Evolutionary conservation across 2,329 filamentous ascomycete species (phyloP), one percentile per base, ranked within the genome.

Genomic region (Hypocreales sp.): DNA sequence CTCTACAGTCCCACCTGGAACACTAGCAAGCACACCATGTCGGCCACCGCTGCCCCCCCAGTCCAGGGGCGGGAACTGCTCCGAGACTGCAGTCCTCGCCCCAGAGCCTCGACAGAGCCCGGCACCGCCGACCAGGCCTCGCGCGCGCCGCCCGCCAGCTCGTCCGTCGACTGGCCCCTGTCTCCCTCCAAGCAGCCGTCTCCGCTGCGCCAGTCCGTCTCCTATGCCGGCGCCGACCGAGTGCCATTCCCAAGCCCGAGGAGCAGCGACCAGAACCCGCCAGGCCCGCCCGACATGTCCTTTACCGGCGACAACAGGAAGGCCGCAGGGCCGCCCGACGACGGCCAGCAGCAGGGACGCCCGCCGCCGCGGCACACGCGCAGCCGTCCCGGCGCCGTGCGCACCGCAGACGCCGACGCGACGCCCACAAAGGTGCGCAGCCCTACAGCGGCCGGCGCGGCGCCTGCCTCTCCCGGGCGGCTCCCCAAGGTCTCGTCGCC

Each of bases 271-370:
- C 52, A 13, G 21, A 28, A 8, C 17, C 13, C 12, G 21, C 21
- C 26, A 13, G n/a, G 6, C 11, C 11, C 19, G 18, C 19, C 23
- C 40, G 35, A 41, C 16, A 46, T 44, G 48, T 39, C 39, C 26
- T 44, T 44, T 19, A 51, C 49, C 26, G 39, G 44, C 29, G 43
- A 51, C 36, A 45, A 32, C n/a, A n/a, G n/a, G n/a, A n/a, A n/a
- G n/a, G n/a, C n/a, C n/a, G n/a, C n/a, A n/a, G n/a, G n/a, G n/a
- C n/a, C n/a, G 33, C 29, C 30, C 22, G 29, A 24, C 17, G 26
- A 31, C 22, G 29, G 31, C 25, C 8, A 25, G 15, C 25, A 38
- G n/a, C 36, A 29, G 8, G 30, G 26, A 35, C 38, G 20, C 27
- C 32, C 20, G 22, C n/a, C n/a, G n/a, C n/a, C n/a, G n/a, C n/a